Evolutionary conservation across 2,329 filamentous ascomycete genomes (phyloP).

Genomic region (Fusarium mundagurra): DNA sequence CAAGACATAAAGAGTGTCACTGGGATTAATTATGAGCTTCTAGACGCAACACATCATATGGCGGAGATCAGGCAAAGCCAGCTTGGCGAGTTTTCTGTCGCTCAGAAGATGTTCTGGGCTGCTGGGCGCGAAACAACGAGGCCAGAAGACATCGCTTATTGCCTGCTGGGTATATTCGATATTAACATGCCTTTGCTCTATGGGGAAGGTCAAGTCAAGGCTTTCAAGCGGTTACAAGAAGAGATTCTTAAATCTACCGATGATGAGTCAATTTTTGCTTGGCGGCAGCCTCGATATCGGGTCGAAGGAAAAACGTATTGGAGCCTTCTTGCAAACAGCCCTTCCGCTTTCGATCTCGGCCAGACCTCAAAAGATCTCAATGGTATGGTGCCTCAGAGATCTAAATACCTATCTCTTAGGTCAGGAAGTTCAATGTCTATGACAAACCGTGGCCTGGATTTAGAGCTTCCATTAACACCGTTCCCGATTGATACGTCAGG

Average conservation of each 20-base stretch:
- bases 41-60: constrained; percentile 22
- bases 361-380: constrained; percentile 29
- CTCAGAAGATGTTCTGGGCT: constrained; percentile 47
- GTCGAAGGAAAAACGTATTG: constrained; percentile 34
- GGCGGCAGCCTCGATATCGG: constrained; percentile 31
- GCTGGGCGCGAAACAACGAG: constrained; percentile 43
- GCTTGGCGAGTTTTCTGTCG: constrained; percentile 33
- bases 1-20: constrained; percentile 27
- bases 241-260: constrained; percentile 44
- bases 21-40: constrained; percentile 30
- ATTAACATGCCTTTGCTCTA: constrained; percentile 49
- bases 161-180: constrained; percentile 46
- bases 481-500: constrained; percentile 40
- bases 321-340: constrained; percentile 42
- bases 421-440: constrained; percentile 32
- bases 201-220: constrained; percentile 44
- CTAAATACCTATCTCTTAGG: constrained; percentile 40
- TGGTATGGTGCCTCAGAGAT: constrained; percentile 26
- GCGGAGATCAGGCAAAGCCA: constrained; percentile 1
- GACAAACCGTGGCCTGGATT: constrained; percentile 41
- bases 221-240: constrained; percentile 43
- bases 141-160: constrained; percentile 47
- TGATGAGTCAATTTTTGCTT: constrained; percentile 46
- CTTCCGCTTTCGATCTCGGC: constrained; percentile 40
- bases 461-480: constrained; percentile 43